Evolutionary conservation across 257 asterid species (phyloP), one percentile per base, ranked within the genome.

Genomic region (Jacaranda mimosifolia): DNA sequence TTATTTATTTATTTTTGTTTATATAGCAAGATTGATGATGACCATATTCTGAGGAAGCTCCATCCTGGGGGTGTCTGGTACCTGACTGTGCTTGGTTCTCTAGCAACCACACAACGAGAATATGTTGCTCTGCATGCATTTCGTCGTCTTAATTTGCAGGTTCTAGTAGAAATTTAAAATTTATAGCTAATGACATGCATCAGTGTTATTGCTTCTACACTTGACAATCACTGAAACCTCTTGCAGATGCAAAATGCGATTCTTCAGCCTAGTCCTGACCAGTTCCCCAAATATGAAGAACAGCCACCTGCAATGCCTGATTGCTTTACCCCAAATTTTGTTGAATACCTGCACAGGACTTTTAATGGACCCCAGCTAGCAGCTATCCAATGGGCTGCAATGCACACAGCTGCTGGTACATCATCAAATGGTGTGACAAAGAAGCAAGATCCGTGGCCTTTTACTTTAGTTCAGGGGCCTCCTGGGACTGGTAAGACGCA

Each of bases 401-500:
- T 80, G 77, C 98, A 95, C 85, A 95, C 99, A 65, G 97, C 98
- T 51, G 98, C 99, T 52, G 99, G 99, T 59, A 91, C 97, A 62
- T 87, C 97, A 62, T 87, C 95, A 56, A 89, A 82, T 91, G 98
- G 89, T 19, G 77, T 72, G 74, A 77, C 94, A 38, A 96, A 90
- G 89, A 96, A 89, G 83, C 97, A 93, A 86, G 98, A 94, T 38
- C 98, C 98, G 18, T 96, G 99, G 97, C 98, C 99, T 19, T 96
- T 96, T 81, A 96, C 99, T 57, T 80, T 96, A 77, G 99, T 96
- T 70, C 99, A 96, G 84, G 99, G 99, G 51, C 99, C 99, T 39
- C 99, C 99, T 51, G 99, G 99, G 49, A 96, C 99, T 58, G 99
- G 99, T 57, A 96, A 96, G 85, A 96, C 99, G 9, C 98, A 96